These are phyloP conservation scores for Saccharomyces mikatae DNA, from an alignment of 805 yeast genomes.

Conservation along the genomic window DNA sequence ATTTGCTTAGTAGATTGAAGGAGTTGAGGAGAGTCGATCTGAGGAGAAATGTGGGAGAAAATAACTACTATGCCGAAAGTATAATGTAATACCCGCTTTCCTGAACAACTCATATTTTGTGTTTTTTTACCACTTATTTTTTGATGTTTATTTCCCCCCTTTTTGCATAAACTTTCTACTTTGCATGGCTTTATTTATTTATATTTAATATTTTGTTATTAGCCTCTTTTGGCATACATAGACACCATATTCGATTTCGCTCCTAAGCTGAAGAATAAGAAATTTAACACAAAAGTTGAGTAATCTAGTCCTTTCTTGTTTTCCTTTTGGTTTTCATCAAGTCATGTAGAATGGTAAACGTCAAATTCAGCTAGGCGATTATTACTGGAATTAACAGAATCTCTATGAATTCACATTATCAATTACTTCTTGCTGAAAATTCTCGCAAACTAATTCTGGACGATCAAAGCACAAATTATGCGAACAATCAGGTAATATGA, in stretches of 20 bases:
- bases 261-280: not conserved
- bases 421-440: constrained; percentile 4
- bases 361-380: too few relatives aligned
- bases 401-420: not conserved
- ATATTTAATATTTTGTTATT: not conserved
- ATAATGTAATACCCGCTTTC: not conserved
- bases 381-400: not conserved
- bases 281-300: not conserved
- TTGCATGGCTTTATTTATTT: not conserved
- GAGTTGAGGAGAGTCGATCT: constrained; percentile 20
- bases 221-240: not conserved
- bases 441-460: constrained; percentile 10
- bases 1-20: constrained; percentile 10
- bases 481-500: constrained; percentile 15
- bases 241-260: not conserved
- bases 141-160: not conserved
- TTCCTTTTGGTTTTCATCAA: not conserved
- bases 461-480: constrained; percentile 25
- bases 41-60: constrained; percentile 27
- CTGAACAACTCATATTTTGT: not conserved
- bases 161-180: not conserved
- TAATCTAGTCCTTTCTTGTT: not conserved
- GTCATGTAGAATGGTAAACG: not conserved
- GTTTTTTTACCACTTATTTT: not conserved
- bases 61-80: constrained; percentile 14